A percentile compares a stretch with the other conserved stretches of the same genome.
phyloP scores from a whole-genome alignment of 2,329 filamentous ascomycete species.

The Paecilomyces sp. region DNA sequence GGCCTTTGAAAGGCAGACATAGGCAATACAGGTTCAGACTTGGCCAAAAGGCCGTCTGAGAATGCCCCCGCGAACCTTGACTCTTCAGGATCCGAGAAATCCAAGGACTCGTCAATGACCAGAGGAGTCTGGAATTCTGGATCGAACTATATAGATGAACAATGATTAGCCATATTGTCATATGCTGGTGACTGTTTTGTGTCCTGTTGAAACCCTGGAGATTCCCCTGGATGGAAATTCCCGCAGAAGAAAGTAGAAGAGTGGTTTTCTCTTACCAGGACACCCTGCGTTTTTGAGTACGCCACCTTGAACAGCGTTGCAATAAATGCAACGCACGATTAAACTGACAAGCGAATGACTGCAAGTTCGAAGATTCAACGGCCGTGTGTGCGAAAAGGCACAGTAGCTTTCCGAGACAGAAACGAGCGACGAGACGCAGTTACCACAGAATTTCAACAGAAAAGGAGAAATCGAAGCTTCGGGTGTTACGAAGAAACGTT shows the following conservation, averaged over 20 bases:
- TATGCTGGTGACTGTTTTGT: background rate
- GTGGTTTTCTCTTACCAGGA: slow-evolving; percentile 33
- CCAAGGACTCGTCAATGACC: slow-evolving; percentile 41
- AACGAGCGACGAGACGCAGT: slow-evolving; percentile 36
- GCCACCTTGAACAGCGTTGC: slow-evolving; percentile 44
- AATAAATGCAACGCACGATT: slow-evolving; percentile 35
- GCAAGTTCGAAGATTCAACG: slow-evolving; percentile 33
- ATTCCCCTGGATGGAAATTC: background rate
- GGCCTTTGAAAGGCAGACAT: slow-evolving; percentile 79
- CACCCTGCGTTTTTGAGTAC: slow-evolving; percentile 39
- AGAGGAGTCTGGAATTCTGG: slow-evolving; percentile 40
- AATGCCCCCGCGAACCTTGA: slow-evolving; percentile 37
- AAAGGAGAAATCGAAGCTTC: slow-evolving; percentile 21
- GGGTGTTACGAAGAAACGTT: slow-evolving; percentile 16
- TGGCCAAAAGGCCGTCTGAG: slow-evolving; percentile 48
- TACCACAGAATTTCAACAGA: slow-evolving; percentile 22
- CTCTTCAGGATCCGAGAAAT: slow-evolving; percentile 39
- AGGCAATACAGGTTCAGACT: slow-evolving; percentile 58
- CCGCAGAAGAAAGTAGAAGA: slow-evolving; percentile 3
- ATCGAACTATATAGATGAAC: slow-evolving; percentile 25
- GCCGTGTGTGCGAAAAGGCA: slow-evolving; percentile 28
- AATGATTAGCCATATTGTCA: slow-evolving; percentile 6
- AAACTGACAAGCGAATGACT: slow-evolving; percentile 41
- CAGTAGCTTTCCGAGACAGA: slow-evolving; percentile 33
- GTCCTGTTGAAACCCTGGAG: background rate